A percentile compares a stretch with the other conserved stretches of the same genome.
These are phyloP conservation scores for Colletotrichum theobromicola DNA, from an alignment of 2,329 filamentous ascomycete species.

Conservation along the genomic window DNA sequence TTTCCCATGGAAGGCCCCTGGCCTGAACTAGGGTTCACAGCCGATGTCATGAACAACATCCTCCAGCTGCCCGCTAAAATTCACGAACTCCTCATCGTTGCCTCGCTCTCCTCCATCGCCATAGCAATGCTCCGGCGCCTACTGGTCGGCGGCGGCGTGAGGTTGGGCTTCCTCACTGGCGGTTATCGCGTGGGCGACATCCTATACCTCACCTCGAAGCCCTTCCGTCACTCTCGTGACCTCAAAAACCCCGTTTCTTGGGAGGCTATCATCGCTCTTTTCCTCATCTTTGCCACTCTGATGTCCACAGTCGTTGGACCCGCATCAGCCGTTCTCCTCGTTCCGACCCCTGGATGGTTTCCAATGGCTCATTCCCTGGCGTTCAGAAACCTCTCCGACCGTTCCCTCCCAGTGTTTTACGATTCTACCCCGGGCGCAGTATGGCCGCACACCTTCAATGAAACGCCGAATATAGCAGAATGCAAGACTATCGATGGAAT, in stretches of 20 bases:
- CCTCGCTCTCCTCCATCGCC: conserved; percentile 6
- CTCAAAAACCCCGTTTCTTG: background rate
- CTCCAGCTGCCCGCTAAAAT: conserved; percentile 12
- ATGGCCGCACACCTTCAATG: background rate
- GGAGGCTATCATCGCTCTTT: background rate
- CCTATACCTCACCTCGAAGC: background rate
- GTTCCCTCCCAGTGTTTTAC: background rate
- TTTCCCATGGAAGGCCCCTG: background rate
- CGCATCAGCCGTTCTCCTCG: conserved; percentile 15
- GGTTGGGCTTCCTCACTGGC: conserved; percentile 10
- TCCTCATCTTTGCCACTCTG: background rate
- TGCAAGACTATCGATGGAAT: background rate
- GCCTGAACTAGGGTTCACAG: background rate
- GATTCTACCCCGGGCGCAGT: background rate
- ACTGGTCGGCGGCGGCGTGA: background rate
- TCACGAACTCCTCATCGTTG: conserved; percentile 5
- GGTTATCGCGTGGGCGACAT: conserved; percentile 15
- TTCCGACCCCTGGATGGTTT: conserved; percentile 8
- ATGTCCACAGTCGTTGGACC: conserved; percentile 10
- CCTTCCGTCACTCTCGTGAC: background rate
- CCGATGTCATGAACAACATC: conserved; percentile 4
- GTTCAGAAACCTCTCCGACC: background rate
- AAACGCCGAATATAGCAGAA: background rate
- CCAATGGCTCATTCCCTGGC: background rate
- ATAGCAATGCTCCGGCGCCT: background rate